Base-by-base conservation (phyloP, 176 grass and related monocot species). In the Carex scoparia region DNA sequence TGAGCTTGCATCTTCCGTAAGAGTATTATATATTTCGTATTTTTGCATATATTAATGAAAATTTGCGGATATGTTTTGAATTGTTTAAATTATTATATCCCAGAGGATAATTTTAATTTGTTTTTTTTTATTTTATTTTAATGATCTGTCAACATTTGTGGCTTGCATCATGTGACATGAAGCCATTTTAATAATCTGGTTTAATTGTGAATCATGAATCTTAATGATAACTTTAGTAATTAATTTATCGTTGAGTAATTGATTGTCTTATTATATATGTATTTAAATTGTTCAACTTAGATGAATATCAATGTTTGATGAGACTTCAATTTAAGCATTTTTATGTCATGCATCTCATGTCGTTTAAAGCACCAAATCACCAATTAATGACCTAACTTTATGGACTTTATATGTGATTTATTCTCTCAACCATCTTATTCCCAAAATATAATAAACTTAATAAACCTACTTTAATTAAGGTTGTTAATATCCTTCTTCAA, bases 61-160 rank as follows among this genome's bases (percentile, higher is more conserved):
- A 11, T 10, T 51, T 51, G 48, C 10, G 2, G 48, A 51, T 51
- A 51, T 51, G 48, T 51, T 51, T 51, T 51, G 8, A 51, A 51
- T 51, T 51, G 11, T 51, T 51, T 51, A 51, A 51, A 51, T 51
- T 51, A 10, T 51, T 10, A 51, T 9, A 10, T 51, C 48, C 10
- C 10, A 51, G 9, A 51, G 10, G 8, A 51, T 51, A 51, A 51
- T 51, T 10, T 46, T 46, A 46, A 46, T 46, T 46, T 7, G 1
- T 46, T 8, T 8, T 11, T 9, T 48, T 10, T 49, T 40, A 0
- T 42, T 42, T 6, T 42, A 9, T 9, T 48, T 48, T 48, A 0
- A 51, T 51, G 18, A n/a, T 61, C 7, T 61, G 70, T 75, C 70
- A 75, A 75, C n/a, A 53, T 53, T 76, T 76, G 71, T 54, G 46